Evolutionary conservation across 108 stramenopile genomes (phyloP).

Genomic region (Stephanodiscus triporus): DNA sequence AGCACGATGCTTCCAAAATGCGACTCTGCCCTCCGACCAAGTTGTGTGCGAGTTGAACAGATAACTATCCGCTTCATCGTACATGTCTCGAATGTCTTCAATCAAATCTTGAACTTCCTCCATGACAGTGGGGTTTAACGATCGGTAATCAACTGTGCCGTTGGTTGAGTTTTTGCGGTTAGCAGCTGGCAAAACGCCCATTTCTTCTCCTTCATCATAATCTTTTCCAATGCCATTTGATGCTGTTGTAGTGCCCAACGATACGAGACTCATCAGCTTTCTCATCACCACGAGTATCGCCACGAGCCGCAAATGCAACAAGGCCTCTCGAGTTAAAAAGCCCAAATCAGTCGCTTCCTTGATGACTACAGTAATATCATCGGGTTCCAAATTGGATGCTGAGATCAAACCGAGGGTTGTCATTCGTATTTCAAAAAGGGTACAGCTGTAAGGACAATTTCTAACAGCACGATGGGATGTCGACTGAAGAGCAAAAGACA

Average conservation of each 20-base stretch:
- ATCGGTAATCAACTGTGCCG: conserved; percentile 15
- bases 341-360: conserved; percentile 59
- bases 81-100: conserved; percentile 80
- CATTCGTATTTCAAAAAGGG: conserved; percentile 56
- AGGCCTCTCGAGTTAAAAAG: conserved; percentile 58
- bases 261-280: conserved; percentile 37
- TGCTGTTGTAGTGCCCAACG: conserved; percentile 24
- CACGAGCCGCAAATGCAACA: conserved; percentile 51
- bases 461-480: conserved; percentile 73
- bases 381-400: conserved; percentile 66
- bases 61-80: conserved; percentile 66
- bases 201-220: conserved; percentile 49
- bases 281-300: conserved; percentile 48
- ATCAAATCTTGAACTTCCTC: conserved; percentile 77
- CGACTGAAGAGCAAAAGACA: conserved; percentile 34
- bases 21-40: conserved; percentile 61
- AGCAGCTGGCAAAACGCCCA: conserved; percentile 17
- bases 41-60: conserved; percentile 53
- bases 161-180: conserved; percentile 38
- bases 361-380: conserved; percentile 64
- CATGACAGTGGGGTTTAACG: conserved; percentile 42
- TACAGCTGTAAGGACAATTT: conserved; percentile 83
- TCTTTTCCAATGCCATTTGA: conserved; percentile 22
- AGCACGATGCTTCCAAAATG: conserved; percentile 63
- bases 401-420: conserved; percentile 46